A percentile compares a stretch with the other conserved stretches of the same genome.
These are phyloP conservation scores for Esteya vermicola DNA, from an alignment of 2,329 filamentous ascomycete genomes.

Conservation along the genomic window DNA sequence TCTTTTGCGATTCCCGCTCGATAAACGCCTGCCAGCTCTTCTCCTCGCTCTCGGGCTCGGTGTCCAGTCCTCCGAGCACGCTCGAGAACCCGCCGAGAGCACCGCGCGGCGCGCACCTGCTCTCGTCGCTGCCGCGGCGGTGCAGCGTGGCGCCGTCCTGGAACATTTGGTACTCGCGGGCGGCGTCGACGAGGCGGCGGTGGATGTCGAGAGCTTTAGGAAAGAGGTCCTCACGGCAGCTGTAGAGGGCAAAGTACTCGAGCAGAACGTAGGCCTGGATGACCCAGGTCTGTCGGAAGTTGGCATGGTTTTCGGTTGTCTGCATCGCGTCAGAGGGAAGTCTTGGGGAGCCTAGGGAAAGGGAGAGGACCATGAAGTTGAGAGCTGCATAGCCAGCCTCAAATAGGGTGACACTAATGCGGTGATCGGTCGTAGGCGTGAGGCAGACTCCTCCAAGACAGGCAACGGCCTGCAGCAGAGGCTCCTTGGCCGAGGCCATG, in stretches of 20 bases:
- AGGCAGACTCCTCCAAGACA: not conserved
- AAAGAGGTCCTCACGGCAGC: not conserved
- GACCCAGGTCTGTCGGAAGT: not conserved
- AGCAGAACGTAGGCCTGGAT: not conserved
- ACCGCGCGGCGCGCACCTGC: no score
- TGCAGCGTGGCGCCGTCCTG: not conserved
- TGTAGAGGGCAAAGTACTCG: not conserved
- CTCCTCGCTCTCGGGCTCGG: not conserved
- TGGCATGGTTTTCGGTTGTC: not conserved
- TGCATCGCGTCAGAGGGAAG: not conserved
- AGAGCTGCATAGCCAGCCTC: not conserved
- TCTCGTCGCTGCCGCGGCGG: not conserved
- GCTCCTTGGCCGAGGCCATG: not conserved
- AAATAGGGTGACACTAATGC: not conserved
- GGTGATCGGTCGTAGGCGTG: not conserved
- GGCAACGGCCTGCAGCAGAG: constrained; percentile 1
- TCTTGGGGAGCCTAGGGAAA: no score
- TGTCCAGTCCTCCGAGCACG: not conserved
- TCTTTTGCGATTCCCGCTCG: not conserved
- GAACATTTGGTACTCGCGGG: not conserved
- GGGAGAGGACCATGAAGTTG: not conserved
- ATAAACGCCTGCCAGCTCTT: not conserved
- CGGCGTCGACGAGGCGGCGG: not conserved
- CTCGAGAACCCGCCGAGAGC: no score
- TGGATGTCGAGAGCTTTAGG: not conserved